phyloP scores from a whole-genome alignment of 768 basidiomycete genomes.

The Dentipellis sp. region DNA sequence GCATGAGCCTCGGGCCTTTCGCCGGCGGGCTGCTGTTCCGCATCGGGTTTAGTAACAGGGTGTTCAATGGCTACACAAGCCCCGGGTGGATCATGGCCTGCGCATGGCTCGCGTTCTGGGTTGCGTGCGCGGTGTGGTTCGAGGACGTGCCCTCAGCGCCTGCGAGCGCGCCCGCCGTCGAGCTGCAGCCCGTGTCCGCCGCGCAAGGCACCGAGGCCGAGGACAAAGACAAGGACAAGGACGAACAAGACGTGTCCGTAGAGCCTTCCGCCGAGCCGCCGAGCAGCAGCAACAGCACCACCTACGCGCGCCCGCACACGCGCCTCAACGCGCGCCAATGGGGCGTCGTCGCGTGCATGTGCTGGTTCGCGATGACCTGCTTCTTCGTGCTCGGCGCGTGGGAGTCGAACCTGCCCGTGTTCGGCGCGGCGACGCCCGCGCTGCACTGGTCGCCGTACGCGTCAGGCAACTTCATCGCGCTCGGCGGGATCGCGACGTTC shows the following conservation, averaged over 20 bases:
- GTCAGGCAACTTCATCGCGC: slow-evolving; percentile 65
- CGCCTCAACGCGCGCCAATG: slow-evolving; percentile 17
- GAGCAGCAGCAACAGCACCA: too few species aligned
- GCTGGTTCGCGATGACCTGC: slow-evolving; percentile 61
- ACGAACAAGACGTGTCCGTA: neutral
- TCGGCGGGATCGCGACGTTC: slow-evolving; percentile 52
- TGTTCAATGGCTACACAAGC: slow-evolving; percentile 63
- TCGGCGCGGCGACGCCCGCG: slow-evolving; percentile 24
- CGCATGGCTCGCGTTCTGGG: slow-evolving; percentile 46
- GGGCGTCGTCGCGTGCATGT: slow-evolving; percentile 54
- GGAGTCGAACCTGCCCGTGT: neutral
- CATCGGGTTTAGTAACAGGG: slow-evolving; percentile 40
- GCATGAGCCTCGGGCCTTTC: slow-evolving; percentile 57
- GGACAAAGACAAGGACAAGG: neutral
- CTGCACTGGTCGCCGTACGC: slow-evolving; percentile 52
- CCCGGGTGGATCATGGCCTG: slow-evolving; percentile 58
- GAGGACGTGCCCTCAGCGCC: slow-evolving; percentile 22
- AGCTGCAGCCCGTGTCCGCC: neutral
- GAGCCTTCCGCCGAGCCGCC: neutral
- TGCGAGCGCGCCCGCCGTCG: neutral
- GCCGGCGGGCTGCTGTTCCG: slow-evolving; percentile 53
- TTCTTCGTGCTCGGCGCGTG: slow-evolving; percentile 49
- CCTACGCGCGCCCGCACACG: neutral
- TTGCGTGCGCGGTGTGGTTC: slow-evolving; percentile 20
- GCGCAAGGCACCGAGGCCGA: too few species aligned